Percentiles rank a stretch among this genome's conserved stretches.
These are phyloP conservation scores for Tolypocladium paradoxum DNA, from an alignment of 2,329 filamentous ascomycete genomes.

Conservation along the genomic window DNA sequence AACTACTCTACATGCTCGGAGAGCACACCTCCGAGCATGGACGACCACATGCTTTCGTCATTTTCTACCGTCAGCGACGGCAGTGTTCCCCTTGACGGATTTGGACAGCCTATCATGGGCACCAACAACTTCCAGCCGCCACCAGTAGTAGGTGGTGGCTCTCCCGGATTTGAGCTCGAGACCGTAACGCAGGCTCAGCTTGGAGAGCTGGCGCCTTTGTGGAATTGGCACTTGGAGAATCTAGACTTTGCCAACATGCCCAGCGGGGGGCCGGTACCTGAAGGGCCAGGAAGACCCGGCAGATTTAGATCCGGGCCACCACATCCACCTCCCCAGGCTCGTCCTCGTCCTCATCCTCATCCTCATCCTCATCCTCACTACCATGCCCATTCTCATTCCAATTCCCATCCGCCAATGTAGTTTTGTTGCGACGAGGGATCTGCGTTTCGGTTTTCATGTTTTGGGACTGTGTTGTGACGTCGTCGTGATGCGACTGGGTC, in stretches of 20 bases:
- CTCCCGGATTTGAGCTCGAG: conserved; percentile 8
- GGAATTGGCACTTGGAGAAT: conserved; percentile 13
- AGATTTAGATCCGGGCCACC: not conserved
- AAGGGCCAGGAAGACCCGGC: not conserved
- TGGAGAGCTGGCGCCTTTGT: conserved; percentile 12
- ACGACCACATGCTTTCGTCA: conserved; percentile 1
- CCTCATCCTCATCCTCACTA: not conserved
- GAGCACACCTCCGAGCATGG: not conserved
- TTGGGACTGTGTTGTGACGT: not conserved
- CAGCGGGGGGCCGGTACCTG: not conserved
- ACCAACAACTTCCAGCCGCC: not conserved
- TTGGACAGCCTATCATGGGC: not conserved
- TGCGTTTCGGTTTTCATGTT: not conserved
- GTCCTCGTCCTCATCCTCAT: not conserved
- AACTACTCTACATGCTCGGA: conserved; percentile 1
- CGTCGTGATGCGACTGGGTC: not conserved
- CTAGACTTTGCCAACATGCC: conserved; percentile 5
- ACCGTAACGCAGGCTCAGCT: conserved; percentile 11
- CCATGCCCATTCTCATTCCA: not conserved
- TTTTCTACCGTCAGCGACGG: not conserved
- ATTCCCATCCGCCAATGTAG: not conserved
- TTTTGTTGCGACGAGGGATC: not conserved
- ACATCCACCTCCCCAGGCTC: not conserved
- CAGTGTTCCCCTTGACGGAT: not conserved
- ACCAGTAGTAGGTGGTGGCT: not conserved